phyloP scores from a whole-genome alignment of 495 filamentous ascomycete species.

The Cladorrhinum samala region DNA sequence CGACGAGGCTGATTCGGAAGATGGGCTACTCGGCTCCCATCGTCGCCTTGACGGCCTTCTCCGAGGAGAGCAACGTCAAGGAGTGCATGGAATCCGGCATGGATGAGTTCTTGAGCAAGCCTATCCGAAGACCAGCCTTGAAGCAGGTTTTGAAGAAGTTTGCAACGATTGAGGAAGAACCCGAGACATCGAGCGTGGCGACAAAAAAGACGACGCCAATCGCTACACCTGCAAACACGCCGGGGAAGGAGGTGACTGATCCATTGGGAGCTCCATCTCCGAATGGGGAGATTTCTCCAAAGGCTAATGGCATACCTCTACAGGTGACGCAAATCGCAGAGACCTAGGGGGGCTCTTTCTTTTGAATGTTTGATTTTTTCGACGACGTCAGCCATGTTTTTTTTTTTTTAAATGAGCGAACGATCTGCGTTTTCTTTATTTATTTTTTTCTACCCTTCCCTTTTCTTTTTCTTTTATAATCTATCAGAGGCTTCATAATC shows the following conservation, averaged over 20 bases:
- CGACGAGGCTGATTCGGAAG: slow-evolving; percentile 76
- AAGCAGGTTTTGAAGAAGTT: slow-evolving; percentile 75
- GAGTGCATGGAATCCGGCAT: slow-evolving; percentile 74
- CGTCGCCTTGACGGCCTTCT: slow-evolving; percentile 84
- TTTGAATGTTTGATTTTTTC: too few species aligned
- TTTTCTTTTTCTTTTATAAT: too few species aligned
- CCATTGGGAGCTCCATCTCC: slow-evolving; percentile 1
- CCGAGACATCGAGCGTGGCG: slow-evolving; percentile 32
- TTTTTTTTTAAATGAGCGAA: too few species aligned
- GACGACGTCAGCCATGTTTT: too few species aligned
- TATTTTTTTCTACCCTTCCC: too few species aligned
- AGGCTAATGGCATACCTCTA: slow-evolving; percentile 7
- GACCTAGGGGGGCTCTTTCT: background rate
- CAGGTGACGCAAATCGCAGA: background rate
- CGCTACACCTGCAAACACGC: slow-evolving; percentile 19
- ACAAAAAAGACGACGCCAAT: slow-evolving; percentile 27
- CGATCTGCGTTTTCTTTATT: too few species aligned
- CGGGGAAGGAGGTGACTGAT: slow-evolving; percentile 6
- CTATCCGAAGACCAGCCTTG: slow-evolving; percentile 73
- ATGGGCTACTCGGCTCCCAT: slow-evolving; percentile 87
- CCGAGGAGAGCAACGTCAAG: slow-evolving; percentile 83
- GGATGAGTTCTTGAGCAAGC: slow-evolving; percentile 71
- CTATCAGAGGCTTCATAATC: too few species aligned
- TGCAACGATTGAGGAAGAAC: slow-evolving; percentile 50
- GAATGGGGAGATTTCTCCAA: background rate